Evolutionary conservation across 768 basidiomycete genomes (phyloP).

Genomic region (Pisolithus microcarpus): DNA sequence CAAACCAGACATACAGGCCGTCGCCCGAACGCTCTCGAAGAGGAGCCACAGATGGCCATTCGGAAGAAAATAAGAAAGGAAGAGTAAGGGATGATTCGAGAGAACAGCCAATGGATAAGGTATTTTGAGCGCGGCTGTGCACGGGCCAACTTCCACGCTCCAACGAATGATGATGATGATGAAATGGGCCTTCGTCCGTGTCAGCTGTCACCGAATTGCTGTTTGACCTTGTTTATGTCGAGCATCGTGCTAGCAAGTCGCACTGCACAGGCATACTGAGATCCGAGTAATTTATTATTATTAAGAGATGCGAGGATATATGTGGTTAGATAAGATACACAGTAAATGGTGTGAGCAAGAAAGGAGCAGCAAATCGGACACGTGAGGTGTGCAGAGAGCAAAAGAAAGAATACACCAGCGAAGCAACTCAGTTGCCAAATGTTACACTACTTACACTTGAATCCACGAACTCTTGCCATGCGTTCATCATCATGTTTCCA

Average conservation of each 20-base stretch:
- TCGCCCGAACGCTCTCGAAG: conserved; percentile 47
- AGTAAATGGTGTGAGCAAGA: too few relatives aligned
- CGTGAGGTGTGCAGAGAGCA: conserved; percentile 2
- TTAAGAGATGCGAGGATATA: too few relatives aligned
- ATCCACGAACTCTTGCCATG: conserved; percentile 58
- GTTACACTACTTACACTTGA: conserved; percentile 18
- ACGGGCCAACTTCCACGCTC: neutral
- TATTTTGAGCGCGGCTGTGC: neutral
- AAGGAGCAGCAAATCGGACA: neutral
- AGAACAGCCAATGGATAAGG: neutral
- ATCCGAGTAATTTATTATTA: neutral
- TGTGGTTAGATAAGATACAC: too few relatives aligned
- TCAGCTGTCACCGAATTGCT: neutral
- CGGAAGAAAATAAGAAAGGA: conserved; percentile 8
- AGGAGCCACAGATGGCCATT: conserved; percentile 56
- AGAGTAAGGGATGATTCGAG: conserved; percentile 11
- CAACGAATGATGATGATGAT: neutral
- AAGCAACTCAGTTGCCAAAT: conserved; percentile 2
- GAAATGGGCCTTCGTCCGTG: neutral
- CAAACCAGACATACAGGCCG: conserved; percentile 23
- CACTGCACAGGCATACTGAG: neutral
- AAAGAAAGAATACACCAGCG: neutral
- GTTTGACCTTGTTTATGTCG: neutral
- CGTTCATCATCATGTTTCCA: conserved; percentile 48
- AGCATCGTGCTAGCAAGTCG: neutral